phyloP scores from a whole-genome alignment of 2,329 filamentous ascomycete species.

The Zasmidium cellare region DNA sequence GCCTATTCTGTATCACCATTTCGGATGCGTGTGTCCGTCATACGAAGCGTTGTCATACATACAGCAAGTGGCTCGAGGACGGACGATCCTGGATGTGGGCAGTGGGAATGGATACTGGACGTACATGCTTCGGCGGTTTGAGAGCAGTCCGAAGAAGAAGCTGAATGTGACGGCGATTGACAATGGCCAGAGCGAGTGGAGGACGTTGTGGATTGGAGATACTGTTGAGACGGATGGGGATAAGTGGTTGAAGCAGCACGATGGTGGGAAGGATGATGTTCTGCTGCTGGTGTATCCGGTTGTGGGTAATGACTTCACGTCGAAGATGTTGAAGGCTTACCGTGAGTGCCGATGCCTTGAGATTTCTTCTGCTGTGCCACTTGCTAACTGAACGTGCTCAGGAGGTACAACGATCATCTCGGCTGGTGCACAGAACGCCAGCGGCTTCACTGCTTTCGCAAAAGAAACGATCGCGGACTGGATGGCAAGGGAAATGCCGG shows the following conservation, averaged over 20 bases:
- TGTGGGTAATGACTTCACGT: slow-evolving; percentile 67
- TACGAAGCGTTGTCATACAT: slow-evolving; percentile 66
- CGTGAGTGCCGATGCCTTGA: slow-evolving; percentile 23
- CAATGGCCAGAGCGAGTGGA: slow-evolving; percentile 67
- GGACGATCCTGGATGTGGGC: slow-evolving; percentile 64
- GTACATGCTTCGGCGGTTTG: slow-evolving; percentile 65
- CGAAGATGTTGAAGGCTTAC: slow-evolving; percentile 61
- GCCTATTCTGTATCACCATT: slow-evolving; percentile 76
- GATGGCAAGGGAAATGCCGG: slow-evolving; percentile 57
- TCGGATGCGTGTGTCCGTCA: slow-evolving; percentile 69
- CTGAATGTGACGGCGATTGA: slow-evolving; percentile 61
- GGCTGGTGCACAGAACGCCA: slow-evolving; percentile 72
- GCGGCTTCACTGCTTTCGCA: slow-evolving; percentile 71
- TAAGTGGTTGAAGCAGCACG: slow-evolving; percentile 55
- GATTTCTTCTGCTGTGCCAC: not conserved
- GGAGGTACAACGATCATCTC: slow-evolving; percentile 65
- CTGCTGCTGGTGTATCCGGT: slow-evolving; percentile 73
- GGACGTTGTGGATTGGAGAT: slow-evolving; percentile 68
- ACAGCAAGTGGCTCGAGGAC: slow-evolving; percentile 52
- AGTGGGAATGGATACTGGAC: slow-evolving; percentile 76
- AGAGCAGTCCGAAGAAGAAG: slow-evolving; percentile 40
- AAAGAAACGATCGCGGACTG: slow-evolving; percentile 65
- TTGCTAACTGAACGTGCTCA: slow-evolving; percentile 4
- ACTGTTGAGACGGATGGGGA: slow-evolving; percentile 63
- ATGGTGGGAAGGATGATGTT: slow-evolving; percentile 56